phyloP scores from a whole-genome alignment of 1,284 basidiomycete species.

The Sphaerobolus stellatus region DNA sequence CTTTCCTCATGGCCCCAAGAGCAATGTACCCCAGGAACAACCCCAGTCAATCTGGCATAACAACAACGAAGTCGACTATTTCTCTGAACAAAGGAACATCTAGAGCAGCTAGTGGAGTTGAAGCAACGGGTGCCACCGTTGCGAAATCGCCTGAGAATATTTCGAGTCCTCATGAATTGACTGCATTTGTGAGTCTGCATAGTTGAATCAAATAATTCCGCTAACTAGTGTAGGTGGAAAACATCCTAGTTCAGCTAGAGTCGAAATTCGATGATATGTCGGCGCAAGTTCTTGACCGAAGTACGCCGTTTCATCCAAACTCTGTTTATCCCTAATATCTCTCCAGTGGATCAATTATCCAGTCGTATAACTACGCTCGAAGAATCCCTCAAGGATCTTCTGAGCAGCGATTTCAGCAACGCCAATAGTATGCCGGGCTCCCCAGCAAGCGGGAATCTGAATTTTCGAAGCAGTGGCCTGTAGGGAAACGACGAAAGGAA shows the following conservation, averaged over 20 bases:
- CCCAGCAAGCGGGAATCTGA: background rate
- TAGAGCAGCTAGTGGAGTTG: background rate
- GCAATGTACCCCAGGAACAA: too few species aligned
- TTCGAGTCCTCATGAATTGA: conserved; percentile 67
- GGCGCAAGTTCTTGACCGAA: conserved; percentile 73
- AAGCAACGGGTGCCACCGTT: background rate
- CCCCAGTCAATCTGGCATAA: too few species aligned
- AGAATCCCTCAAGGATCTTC: conserved; percentile 79
- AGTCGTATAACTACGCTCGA: conserved; percentile 79
- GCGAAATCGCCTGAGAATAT: conserved; percentile 25
- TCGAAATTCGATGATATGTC: conserved; percentile 84
- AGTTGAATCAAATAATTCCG: conserved; percentile 8
- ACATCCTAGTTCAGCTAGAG: conserved; percentile 73
- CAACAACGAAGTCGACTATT: too few species aligned
- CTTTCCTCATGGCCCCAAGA: background rate
- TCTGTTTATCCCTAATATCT: conserved; percentile 11
- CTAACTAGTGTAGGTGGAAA: conserved; percentile 59
- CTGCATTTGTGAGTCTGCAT: conserved; percentile 66
- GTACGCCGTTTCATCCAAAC: conserved; percentile 49
- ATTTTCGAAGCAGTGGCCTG: background rate
- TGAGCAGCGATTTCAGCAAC: conserved; percentile 60
- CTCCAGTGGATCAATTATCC: conserved; percentile 79
- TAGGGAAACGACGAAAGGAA: background rate
- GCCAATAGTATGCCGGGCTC: conserved; percentile 5
- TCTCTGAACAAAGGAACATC: too few species aligned